These are phyloP conservation scores for Fonsecaea pugnacius DNA, from an alignment of 2,329 filamentous ascomycete genomes.

Conservation along the genomic window DNA sequence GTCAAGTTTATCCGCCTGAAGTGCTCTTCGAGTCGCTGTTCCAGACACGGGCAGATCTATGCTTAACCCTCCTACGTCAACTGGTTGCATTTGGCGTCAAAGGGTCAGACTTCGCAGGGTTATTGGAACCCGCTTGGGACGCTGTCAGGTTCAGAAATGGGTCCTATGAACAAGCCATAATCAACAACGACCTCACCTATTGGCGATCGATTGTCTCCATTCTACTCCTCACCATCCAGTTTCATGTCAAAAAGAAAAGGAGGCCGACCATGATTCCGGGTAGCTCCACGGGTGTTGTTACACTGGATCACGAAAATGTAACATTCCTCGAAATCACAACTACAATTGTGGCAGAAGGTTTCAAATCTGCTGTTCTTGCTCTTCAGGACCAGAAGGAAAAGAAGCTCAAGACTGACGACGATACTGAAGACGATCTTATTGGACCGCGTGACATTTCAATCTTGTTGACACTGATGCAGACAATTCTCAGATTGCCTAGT, in stretches of 20 bases:
- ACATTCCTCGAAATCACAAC: slow-evolving; percentile 70
- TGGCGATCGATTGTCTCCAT: slow-evolving; percentile 83
- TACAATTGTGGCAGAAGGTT: slow-evolving; percentile 76
- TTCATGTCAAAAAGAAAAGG: slow-evolving; percentile 47
- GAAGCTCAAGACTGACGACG: slow-evolving; percentile 9
- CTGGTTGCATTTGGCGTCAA: slow-evolving; percentile 64
- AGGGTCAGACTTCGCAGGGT: slow-evolving; percentile 56
- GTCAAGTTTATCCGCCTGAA: slow-evolving; percentile 71
- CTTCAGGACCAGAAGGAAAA: slow-evolving; percentile 72
- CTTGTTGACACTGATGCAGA: slow-evolving; percentile 84
- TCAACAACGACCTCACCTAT: slow-evolving; percentile 65
- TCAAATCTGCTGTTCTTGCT: slow-evolving; percentile 77
- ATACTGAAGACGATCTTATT: slow-evolving; percentile 49
- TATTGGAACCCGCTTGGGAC: slow-evolving; percentile 65
- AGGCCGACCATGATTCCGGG: slow-evolving; percentile 40
- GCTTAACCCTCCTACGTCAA: slow-evolving; percentile 79
- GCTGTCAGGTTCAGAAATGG: slow-evolving; percentile 59
- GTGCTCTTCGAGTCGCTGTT: slow-evolving; percentile 80
- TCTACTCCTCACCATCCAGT: slow-evolving; percentile 77
- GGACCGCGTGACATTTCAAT: slow-evolving; percentile 82
- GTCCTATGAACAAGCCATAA: slow-evolving; percentile 64
- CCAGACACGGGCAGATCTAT: slow-evolving; percentile 76
- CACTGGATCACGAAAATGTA: slow-evolving; percentile 40
- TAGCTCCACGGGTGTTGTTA: slow-evolving; percentile 19
- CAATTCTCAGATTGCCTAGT: slow-evolving; percentile 76